These are phyloP conservation scores for Pyrenula massariospora DNA, from an alignment of 495 filamentous ascomycete species.

Conservation along the genomic window DNA sequence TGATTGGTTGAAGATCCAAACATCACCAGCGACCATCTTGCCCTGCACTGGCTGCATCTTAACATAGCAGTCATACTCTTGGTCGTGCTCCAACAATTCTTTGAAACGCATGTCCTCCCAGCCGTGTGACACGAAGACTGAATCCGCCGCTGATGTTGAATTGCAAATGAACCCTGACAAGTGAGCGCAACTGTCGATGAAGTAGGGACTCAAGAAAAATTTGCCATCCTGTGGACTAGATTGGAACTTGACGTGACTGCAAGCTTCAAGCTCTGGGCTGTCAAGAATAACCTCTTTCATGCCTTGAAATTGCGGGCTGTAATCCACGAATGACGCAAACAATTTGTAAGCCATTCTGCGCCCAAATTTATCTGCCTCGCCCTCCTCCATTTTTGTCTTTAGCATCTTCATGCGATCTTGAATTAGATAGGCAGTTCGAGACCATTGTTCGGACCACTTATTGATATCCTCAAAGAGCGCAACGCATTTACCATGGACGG, in stretches of 20 bases:
- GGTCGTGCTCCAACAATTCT: constrained; percentile 7
- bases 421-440: constrained; percentile 41
- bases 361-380: constrained; percentile 15
- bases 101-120: constrained; percentile 27
- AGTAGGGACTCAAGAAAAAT: constrained; percentile 30
- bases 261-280: constrained; percentile 27
- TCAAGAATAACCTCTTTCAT: constrained; percentile 30
- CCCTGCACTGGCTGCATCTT: constrained; percentile 28
- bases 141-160: constrained; percentile 30
- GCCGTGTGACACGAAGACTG: constrained; percentile 31
- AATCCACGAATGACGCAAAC: constrained; percentile 29
- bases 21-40: constrained; percentile 38
- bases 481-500: constrained; percentile 41
- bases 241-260: constrained; percentile 26
- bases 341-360: constrained; percentile 36
- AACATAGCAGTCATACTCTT: constrained; percentile 26
- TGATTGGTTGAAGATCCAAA: constrained; percentile 35
- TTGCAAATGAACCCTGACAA: constrained; percentile 39
- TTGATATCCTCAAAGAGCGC: constrained; percentile 32
- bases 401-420: constrained; percentile 41
- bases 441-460: constrained; percentile 41
- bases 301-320: constrained; percentile 16
- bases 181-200: constrained; percentile 38
- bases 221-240: constrained; percentile 25
- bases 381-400: constrained; percentile 6